Evolutionary conservation across 306 rosid genomes (phyloP), one percentile per base, ranked within the genome.

Genomic region (Abrus precatorius): DNA sequence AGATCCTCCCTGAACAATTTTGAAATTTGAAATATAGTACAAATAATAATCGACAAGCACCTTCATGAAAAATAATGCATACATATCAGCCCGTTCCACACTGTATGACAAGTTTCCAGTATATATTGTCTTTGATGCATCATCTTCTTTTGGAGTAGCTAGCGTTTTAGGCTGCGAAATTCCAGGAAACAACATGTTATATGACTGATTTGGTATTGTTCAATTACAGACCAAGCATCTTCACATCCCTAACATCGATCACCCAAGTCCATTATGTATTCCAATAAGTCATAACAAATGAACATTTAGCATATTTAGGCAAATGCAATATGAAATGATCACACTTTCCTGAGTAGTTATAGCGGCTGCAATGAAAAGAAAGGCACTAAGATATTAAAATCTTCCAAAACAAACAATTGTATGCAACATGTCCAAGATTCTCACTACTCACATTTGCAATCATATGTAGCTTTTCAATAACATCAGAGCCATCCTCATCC

Each of bases 41-140:
- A 49, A 32, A 75, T 75, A 69, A 80, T 27, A 64, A 56, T 33
- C 10, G 4, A 38, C 28, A 56, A 70, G 29, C 43, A 52, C 14
- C 28, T 3, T 49, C 50, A 50, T 32, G 38, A 41, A 45, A 74
- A 43, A 9, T 3, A 30, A 20, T 20, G 88, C 97, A 68, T 87
- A 94, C 98, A 94, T 74, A 89, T 94, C 97, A 28, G 84, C 14
- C 43, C 49, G 83, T 47, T 88, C 87, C 70, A 91, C 82, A 55
- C 38, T 81, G 54, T 34, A 90, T 28, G 95, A 83, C 62, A 94
- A 80, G 76, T 92, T 92, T 66, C 90, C 92, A 73, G 81, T 85
- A 69, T 79, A 88, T 60, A 94, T 80, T 33, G 92, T 92, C 87
- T 86, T 94, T 0, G 90, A 83, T 33, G 61, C 11, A 45, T 52